Conservation (phyloP, 2,329 filamentous ascomycete species). For the Coniosporium tulheliwenetii region DNA sequence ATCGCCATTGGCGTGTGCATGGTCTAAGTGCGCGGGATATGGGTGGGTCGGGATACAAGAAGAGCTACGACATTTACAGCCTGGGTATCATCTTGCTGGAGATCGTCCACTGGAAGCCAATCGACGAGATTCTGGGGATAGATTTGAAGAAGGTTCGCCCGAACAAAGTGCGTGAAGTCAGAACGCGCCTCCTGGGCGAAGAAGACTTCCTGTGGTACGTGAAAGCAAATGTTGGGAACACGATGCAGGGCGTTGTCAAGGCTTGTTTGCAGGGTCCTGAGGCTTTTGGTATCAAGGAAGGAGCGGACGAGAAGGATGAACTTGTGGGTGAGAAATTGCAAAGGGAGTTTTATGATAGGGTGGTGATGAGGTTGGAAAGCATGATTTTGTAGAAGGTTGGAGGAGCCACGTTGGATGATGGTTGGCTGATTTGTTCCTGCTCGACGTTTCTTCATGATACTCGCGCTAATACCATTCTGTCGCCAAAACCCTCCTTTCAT, state of each 20-base stretch:
- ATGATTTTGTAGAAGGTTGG: too few relatives aligned
- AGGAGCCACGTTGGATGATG: too few relatives aligned
- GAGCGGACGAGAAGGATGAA: too few relatives aligned
- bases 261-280: slow-evolving; percentile 14
- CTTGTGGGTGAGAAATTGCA: too few relatives aligned
- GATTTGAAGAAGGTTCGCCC: background rate
- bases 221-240: slow-evolving; percentile 12
- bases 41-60: slow-evolving; percentile 19
- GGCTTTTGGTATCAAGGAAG: slow-evolving; percentile 7
- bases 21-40: background rate
- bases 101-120: slow-evolving; percentile 35
- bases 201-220: slow-evolving; percentile 10
- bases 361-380: too few relatives aligned
- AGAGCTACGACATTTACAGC: slow-evolving; percentile 37
- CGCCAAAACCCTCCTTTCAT: slow-evolving; percentile 2
- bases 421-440: too few relatives aligned
- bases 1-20: slow-evolving; percentile 29
- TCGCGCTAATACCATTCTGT: too few relatives aligned
- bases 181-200: slow-evolving; percentile 1
- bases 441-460: too few relatives aligned
- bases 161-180: background rate
- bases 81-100: slow-evolving; percentile 38
- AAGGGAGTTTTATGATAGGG: too few relatives aligned
- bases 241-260: slow-evolving; percentile 11
- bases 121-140: slow-evolving; percentile 28